Percentiles rank a stretch among this genome's conserved stretches.
phyloP scores from a whole-genome alignment of 495 filamentous ascomycete genomes.

The Hypoxylon rickii region DNA sequence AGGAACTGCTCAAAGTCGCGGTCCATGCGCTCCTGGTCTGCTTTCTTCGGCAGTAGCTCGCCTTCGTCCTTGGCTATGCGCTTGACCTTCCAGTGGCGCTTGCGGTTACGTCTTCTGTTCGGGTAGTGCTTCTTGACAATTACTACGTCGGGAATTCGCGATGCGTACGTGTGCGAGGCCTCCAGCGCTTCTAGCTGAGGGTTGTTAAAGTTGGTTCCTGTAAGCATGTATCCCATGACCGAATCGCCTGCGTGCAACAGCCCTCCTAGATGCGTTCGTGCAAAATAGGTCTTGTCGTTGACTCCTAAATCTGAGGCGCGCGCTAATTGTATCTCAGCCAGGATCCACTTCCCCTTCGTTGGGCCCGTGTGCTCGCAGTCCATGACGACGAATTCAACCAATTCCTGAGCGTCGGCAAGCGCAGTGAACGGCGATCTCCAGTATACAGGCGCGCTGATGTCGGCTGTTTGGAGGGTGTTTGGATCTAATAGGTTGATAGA shows the following conservation, averaged over 20 bases:
- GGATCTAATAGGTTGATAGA: slow-evolving; percentile 89
- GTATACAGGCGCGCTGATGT: slow-evolving; percentile 77
- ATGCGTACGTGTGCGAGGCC: slow-evolving; percentile 66
- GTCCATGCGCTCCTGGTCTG: slow-evolving; percentile 83
- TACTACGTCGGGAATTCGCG: slow-evolving; percentile 85
- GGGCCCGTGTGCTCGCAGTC: slow-evolving; percentile 83
- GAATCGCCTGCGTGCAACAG: slow-evolving; percentile 89
- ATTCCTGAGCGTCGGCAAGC: slow-evolving; percentile 80
- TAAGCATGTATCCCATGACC: slow-evolving; percentile 87
- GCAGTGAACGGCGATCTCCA: slow-evolving; percentile 86
- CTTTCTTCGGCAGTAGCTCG: slow-evolving; percentile 74
- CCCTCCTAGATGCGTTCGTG: slow-evolving; percentile 85
- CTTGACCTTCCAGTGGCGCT: slow-evolving; percentile 88
- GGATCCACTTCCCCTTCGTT: slow-evolving; percentile 75
- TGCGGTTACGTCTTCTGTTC: slow-evolving; percentile 79
- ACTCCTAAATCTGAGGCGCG: slow-evolving; percentile 85
- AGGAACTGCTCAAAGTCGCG: slow-evolving; percentile 96
- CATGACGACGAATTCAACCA: slow-evolving; percentile 92
- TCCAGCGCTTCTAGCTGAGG: slow-evolving; percentile 79
- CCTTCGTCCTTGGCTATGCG: slow-evolving; percentile 89
- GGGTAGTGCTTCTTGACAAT: slow-evolving; percentile 96
- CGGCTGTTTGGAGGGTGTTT: slow-evolving; percentile 85
- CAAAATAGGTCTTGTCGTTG: slow-evolving; percentile 84
- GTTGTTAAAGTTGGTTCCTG: slow-evolving; percentile 91
- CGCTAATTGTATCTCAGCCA: slow-evolving; percentile 86